Conservation (phyloP, 2,329 filamentous ascomycete species). For the Oidium heveae region DNA sequence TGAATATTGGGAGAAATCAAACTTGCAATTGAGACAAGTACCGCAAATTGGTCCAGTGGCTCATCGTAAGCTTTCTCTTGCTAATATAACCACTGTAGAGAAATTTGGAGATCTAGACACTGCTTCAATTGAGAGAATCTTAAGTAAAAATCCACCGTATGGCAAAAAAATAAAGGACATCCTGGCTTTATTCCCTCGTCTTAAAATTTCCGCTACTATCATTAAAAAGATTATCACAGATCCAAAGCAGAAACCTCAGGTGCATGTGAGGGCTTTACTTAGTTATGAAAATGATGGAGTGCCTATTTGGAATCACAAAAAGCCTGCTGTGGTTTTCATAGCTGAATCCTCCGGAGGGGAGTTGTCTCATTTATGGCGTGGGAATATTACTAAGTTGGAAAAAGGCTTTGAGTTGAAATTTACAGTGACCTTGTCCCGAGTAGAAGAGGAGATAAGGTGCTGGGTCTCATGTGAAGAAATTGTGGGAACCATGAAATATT, state of each 20-base stretch:
- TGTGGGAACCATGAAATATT: slow-evolving; percentile 25
- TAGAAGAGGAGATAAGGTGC: slow-evolving; percentile 34
- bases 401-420: slow-evolving; percentile 32
- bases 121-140: slow-evolving; percentile 47
- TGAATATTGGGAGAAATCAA: slow-evolving; percentile 50
- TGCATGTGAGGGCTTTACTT: slow-evolving; percentile 40
- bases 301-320: slow-evolving; percentile 34
- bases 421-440: slow-evolving; percentile 25
- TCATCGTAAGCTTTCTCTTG: slow-evolving; percentile 46
- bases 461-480: slow-evolving; percentile 70
- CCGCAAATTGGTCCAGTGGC: slow-evolving; percentile 50
- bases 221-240: slow-evolving; percentile 10
- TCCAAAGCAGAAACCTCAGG: slow-evolving; percentile 20
- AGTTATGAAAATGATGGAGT: slow-evolving; percentile 45
- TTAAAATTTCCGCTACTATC: slow-evolving; percentile 19
- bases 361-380: slow-evolving; percentile 41
- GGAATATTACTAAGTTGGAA: slow-evolving; percentile 37
- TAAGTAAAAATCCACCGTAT: slow-evolving; percentile 63
- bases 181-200: slow-evolving; percentile 42
- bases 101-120: slow-evolving; percentile 41
- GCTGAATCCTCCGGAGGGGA: slow-evolving; percentile 44
- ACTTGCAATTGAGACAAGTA: slow-evolving; percentile 62
- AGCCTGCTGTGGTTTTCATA: slow-evolving; percentile 47
- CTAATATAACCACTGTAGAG: slow-evolving; percentile 46
- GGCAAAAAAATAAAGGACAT: slow-evolving; percentile 42